Evolutionary conservation across 805 yeast genomes (phyloP).

Genomic region (Ogataea zsoltii): DNA sequence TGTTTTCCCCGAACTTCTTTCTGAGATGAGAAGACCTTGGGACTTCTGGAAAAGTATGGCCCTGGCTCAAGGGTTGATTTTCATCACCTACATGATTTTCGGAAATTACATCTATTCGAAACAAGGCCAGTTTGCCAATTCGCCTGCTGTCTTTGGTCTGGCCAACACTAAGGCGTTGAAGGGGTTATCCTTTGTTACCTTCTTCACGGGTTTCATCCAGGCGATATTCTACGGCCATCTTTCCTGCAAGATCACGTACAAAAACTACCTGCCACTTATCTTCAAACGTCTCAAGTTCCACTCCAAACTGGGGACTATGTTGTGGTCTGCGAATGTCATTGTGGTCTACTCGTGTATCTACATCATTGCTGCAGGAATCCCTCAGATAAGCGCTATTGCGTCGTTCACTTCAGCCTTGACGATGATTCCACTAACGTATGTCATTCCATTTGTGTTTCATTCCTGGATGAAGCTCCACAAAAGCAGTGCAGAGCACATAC

Average conservation of each 20-base stretch:
- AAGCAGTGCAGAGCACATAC: conserved; percentile 5
- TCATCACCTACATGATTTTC: conserved; percentile 40
- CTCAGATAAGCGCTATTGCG: conserved; percentile 26
- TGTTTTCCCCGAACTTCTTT: conserved; percentile 47
- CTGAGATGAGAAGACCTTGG: conserved; percentile 49
- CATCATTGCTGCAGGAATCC: conserved; percentile 28
- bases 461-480: conserved; percentile 22
- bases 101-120: conserved; percentile 45
- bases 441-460: conserved; percentile 24
- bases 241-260: conserved; percentile 46
- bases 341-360: conserved; percentile 18
- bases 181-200: conserved; percentile 41
- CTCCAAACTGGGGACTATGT: conserved; percentile 32
- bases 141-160: conserved; percentile 48
- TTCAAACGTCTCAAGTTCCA: conserved; percentile 35
- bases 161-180: conserved; percentile 28
- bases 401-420: conserved; percentile 29
- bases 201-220: conserved; percentile 42
- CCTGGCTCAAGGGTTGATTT: conserved; percentile 42
- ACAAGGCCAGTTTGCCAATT: conserved; percentile 46
- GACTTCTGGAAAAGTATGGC: conserved; percentile 51
- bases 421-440: conserved; percentile 32
- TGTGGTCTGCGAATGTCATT: conserved; percentile 19
- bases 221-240: conserved; percentile 48
- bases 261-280: conserved; percentile 37